Evolutionary conservation across 2,329 filamentous ascomycete species (phyloP), one percentile per base, ranked within the genome.

Genomic region (Cordyceps sp.): DNA sequence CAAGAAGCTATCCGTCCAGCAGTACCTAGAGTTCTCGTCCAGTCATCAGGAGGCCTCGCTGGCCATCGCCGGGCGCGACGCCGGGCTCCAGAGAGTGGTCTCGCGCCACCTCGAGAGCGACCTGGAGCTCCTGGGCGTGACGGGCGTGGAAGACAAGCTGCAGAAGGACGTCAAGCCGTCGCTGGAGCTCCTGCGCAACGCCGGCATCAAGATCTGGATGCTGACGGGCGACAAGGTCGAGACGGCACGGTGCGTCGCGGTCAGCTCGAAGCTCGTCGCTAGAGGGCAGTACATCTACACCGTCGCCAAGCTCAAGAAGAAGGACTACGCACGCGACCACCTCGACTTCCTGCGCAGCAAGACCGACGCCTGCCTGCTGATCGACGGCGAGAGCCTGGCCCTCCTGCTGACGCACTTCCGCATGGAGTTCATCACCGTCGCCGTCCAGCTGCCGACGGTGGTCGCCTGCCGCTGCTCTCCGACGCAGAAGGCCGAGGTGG

Each of bases 121-220:
- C 40, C 64, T 98, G 0, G 90, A 98, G 50, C 71, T 98, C 6
- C 69, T 96, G 2, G 90, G 90, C n/a, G 86, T 98, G 10, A 98
- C 90, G 1, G 90, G 90, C 40, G 90, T 98, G 0, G 92, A 98
- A 54, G 90, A 98, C 56, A 93, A 93, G 50, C 69, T 98, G 10
- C 90, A 98, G 52, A 78, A 77, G 39, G 85, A 96, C 47, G 90
- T 98, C 47, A 98, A 96, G 53, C 81, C 88, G 2, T 93, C 85
- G 0, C 66, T 98, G 6, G 92, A 98, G 54, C 71, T 98, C 5
- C 69, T 98, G 32, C 82, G 90, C 42, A 98, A 98, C 46, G 90
- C 90, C 0, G 90, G 90, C 18, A 90, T 98, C 58, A 96, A 96
- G 55, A 96, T 98, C 31, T 98, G 90, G 90, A 98, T 98, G 90